Base-by-base conservation (phyloP, 345 rosid genomes). In the Schrenkiella parvula region DNA sequence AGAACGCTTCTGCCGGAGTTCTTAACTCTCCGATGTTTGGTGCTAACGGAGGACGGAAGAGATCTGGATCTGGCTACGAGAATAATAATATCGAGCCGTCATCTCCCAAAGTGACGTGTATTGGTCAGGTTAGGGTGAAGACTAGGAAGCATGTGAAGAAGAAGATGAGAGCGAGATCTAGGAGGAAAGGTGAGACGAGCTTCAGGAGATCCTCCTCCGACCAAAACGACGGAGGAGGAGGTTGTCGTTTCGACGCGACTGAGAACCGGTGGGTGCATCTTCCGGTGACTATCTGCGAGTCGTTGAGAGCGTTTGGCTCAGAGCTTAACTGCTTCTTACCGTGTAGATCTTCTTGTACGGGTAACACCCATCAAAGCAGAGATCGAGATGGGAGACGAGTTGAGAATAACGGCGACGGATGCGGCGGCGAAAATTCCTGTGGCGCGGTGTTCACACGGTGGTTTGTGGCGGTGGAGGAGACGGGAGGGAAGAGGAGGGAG, bases 101-200 rank as follows among this genome's bases (percentile, higher is more conserved):
- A 68, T 93, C 98, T 17, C 98, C 98, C 0, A 93, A 93, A 71
- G 98, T 93, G 15, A 91, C 98, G 38, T 93, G 98, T 48, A 91
- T 93, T n/a, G 98, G 98, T 7, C 98, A 91, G 52, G 98, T 93
- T n/a, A 78, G 98, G 31, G 98, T 93, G 4, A 93, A 93, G 83
- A 89, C 98, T 11, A 93, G 92, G 84, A 93, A 90, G 73, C 96
- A 93, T 42, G 89, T 87, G 14, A 91, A 82, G 83, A 91, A 82
- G 82, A 91, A 86, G 80, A 77, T 88, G 52, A 69, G 88, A 64
- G 79, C 89, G 14, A 82, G 90, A 86, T 88, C 96, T 26, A 78
- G 76, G 28, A 82, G 86, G n/a, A 71, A 82, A 61, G 87, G 89
- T 4, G 96, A 90, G 44, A 76, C 79, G 9, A 87, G 93, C 55